Evolutionary conservation across 257 asterid genomes (phyloP).

Genomic region (Salvia rosmarinus): DNA sequence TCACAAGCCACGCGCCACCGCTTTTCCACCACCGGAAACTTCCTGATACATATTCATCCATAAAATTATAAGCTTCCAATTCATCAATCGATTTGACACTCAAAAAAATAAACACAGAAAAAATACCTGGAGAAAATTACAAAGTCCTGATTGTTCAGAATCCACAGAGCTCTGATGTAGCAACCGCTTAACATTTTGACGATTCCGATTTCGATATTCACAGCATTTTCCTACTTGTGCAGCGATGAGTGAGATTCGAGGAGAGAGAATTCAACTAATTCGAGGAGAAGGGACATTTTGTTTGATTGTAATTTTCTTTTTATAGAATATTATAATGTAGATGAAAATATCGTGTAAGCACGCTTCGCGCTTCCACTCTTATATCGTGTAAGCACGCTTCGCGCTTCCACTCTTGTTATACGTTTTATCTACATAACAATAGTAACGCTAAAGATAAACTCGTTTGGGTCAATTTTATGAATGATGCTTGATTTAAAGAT

Average conservation of each 20-base stretch:
- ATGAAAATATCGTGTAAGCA: too few relatives aligned
- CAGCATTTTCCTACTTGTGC: neutral
- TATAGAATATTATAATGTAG: too few relatives aligned
- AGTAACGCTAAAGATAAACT: too few relatives aligned
- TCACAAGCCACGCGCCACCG: conserved; percentile 79
- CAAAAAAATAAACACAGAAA: neutral
- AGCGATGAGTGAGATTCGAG: conserved; percentile 28
- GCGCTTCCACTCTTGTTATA: too few relatives aligned
- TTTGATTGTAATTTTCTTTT: neutral
- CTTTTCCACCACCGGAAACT: conserved; percentile 92
- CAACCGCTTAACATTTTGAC: conserved; percentile 71
- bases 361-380: too few relatives aligned
- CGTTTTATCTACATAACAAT: too few relatives aligned
- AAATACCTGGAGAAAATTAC: conserved; percentile 86
- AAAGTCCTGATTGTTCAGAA: conserved; percentile 76
- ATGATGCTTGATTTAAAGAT: too few relatives aligned
- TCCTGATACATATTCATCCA: conserved; percentile 46
- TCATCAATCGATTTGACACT: conserved; percentile 27
- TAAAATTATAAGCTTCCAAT: conserved; percentile 13
- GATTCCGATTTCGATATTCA: conserved; percentile 7
- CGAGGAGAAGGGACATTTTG: conserved; percentile 9
- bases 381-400: too few relatives aligned
- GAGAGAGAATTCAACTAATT: conserved; percentile 9
- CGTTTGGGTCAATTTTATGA: too few relatives aligned
- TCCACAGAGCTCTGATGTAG: conserved; percentile 91